Evolutionary conservation across 495 filamentous ascomycete genomes (phyloP), one percentile per base, ranked within the genome.

Genomic region (Aspergillus egyptiacus): DNA sequence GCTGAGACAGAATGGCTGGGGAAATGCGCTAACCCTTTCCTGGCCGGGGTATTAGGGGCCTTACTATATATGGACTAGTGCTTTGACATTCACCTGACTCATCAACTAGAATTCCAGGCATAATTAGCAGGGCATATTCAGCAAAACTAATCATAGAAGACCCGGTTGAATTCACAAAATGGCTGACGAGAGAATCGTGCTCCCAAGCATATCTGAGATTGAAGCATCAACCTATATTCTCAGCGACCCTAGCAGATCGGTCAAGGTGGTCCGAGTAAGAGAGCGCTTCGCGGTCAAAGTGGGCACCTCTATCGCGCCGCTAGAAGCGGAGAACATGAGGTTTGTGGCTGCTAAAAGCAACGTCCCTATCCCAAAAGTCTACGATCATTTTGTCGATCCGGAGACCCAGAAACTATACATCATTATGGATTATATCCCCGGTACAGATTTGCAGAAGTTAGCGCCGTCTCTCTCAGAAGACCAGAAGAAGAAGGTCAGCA

Each of bases 1-100:
- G 48, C 39, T 46, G 42, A 19, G 32, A 13, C 23, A 22, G 38
- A 40, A 68, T 63, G 61, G 63, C 64, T 61, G 62, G 41, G 59
- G 40, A n/a, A 37, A 3, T 18, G 27, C 43, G 45, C 58, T 63
- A 64, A 28, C 28, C 53, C 32, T 8, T 42, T 49, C 35, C 6
- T 38, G 56, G 50, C 15, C 11, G 25, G 2, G 3, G 6, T 37
- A n/a, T n/a, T n/a, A n/a, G 1, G 23, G 0, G 5, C 17, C 6
- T 20, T 40, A 6, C 50, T 15, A 2, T 13, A 35, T 54, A n/a
- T 24, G 24, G 24, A 34, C 20, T 41, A 38, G 38, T 30, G n/a
- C n/a, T n/a, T n/a, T n/a, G n/a, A n/a, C 15, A 31, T 11, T 13
- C 15, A 13, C n/a, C 42, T 44, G 11, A 44, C 13, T 44, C 24